Conservation (phyloP, 192 early-diverging fungal species). For the Funneliformis geosporum region DNA sequence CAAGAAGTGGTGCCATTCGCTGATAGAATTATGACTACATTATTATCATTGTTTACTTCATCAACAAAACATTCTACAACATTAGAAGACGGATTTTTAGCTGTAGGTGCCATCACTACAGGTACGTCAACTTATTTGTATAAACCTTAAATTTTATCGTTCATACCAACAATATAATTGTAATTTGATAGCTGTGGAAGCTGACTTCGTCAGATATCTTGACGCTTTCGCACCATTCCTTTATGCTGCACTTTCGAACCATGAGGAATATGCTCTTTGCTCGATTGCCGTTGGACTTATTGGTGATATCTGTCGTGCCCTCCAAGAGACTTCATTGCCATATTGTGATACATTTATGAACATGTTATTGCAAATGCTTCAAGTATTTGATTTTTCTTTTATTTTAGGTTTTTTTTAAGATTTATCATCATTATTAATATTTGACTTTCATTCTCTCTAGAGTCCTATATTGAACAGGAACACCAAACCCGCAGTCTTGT, state of each 20-base stretch:
- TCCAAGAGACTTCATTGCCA: constrained; percentile 71
- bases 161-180: not conserved
- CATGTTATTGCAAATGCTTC: constrained; percentile 75
- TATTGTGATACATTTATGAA: constrained; percentile 89
- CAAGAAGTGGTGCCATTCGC: constrained; percentile 71
- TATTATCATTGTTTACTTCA: constrained; percentile 75
- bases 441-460: constrained; percentile 27
- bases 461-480: constrained; percentile 75
- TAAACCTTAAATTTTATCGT: constrained; percentile 9
- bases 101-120: constrained; percentile 82
- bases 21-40: constrained; percentile 87
- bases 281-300: constrained; percentile 94
- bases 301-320: constrained; percentile 92
- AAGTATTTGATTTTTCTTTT: constrained; percentile 48
- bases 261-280: constrained; percentile 91
- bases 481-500: constrained; percentile 92
- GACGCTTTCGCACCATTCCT: constrained; percentile 85
- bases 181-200: constrained; percentile 68
- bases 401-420: no score
- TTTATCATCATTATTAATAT: no score
- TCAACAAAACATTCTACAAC: constrained; percentile 78
- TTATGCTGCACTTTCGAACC: constrained; percentile 79
- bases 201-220: constrained; percentile 85
- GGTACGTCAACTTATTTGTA: constrained; percentile 42
- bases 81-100: constrained; percentile 90